Evolutionary conservation across 1,139 yeast genomes (phyloP).

Genomic region (Candida buenavistaensis): DNA sequence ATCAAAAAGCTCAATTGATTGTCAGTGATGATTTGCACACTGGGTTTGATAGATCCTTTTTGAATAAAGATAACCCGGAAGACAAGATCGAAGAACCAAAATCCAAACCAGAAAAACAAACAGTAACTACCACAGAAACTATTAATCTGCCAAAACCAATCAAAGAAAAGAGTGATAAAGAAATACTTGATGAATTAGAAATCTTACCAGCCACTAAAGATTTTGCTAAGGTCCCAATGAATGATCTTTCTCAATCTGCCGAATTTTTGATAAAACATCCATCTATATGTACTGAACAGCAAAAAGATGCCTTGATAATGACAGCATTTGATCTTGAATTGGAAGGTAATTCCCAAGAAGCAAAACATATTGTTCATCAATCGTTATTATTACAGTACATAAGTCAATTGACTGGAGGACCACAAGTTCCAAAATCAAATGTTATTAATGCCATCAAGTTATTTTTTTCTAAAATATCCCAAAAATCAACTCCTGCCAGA

Average conservation of each 20-base stretch:
- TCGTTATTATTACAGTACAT: slow-evolving; percentile 80
- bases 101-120: slow-evolving; percentile 13
- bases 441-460: slow-evolving; percentile 59
- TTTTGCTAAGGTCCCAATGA: slow-evolving; percentile 58
- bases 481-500: slow-evolving; percentile 56
- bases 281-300: slow-evolving; percentile 73
- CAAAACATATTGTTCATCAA: slow-evolving; percentile 72
- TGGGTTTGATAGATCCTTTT: slow-evolving; percentile 86
- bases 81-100: slow-evolving; percentile 20
- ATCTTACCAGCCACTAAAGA: slow-evolving; percentile 59
- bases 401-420: slow-evolving; percentile 54
- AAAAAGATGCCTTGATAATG: slow-evolving; percentile 92
- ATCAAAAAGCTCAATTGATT: slow-evolving; percentile 73
- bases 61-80: slow-evolving; percentile 56
- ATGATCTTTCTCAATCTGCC: slow-evolving; percentile 50
- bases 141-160: slow-evolving; percentile 22
- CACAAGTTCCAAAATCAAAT: slow-evolving; percentile 28
- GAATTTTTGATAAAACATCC: slow-evolving; percentile 59
- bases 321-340: slow-evolving; percentile 85
- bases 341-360: slow-evolving; percentile 50
- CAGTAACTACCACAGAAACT: slow-evolving; percentile 29
- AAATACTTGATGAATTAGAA: slow-evolving; percentile 34
- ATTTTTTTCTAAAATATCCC: slow-evolving; percentile 66
- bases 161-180: slow-evolving; percentile 21
- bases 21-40: slow-evolving; percentile 90